Base-by-base conservation (phyloP, 106 monocot species). In the Acorus calamus region DNA sequence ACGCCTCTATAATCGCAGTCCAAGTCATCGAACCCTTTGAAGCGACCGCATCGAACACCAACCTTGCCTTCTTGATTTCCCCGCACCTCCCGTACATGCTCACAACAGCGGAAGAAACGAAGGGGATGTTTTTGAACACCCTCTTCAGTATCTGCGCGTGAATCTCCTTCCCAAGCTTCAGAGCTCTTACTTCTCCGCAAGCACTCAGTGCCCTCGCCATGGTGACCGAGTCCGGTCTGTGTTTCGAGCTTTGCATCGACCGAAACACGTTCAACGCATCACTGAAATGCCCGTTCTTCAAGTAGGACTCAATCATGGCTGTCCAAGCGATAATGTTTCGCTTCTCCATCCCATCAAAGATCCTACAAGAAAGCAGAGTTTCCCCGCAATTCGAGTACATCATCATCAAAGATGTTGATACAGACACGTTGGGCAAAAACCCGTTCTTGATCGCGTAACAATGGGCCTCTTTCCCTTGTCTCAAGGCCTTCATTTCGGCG, bases 281-380 rank as follows among this genome's bases (percentile, higher is more conserved):
- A 7, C 5, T 65, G 2, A 67, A 75, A 9, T 41, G 47, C 7
- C 66, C 77, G 71, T 79, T 83, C 65, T 79, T 85, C 11, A 85
- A 51, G 69, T 75, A 83, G 1, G 98, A 82, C 69, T 92, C 92
- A 11, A 98, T 65, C 65, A 98, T 61, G 5, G 92, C 83, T 8
- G 98, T 98, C 98, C 92, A 98, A 49, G 85, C 73, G 50, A 88
- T 75, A 46, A 86, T 68, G 76, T 79, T 98, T 74, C 79, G 85
- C 67, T 55, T 74, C 57, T 57, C 59, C 76, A 88, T 79, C 59
- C 42, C 66, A 64, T 79, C 62, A 57, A 98, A 98, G 12, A 98
- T 76, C 14, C 65, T 83, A 41, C 76, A 55, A 56, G 85, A 78
- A 63, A 72, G 85, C 6, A 69, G 76, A 59, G 79, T 66, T 41